phyloP scores from a whole-genome alignment of 352 stramenopile genomes.

The Phytophthora europaea region DNA sequence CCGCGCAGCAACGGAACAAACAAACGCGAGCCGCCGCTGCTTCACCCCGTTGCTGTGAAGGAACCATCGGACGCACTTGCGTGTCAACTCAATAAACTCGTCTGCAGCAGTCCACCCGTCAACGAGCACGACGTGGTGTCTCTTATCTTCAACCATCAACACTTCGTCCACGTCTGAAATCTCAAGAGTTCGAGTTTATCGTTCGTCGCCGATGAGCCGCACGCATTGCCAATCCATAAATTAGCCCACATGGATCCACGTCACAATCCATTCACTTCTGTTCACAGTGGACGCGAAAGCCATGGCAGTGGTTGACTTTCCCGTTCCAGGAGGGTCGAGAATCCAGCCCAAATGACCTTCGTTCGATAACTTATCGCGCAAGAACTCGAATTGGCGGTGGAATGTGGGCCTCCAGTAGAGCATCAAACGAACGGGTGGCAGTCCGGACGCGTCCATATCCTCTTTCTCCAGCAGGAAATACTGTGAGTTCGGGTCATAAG shows the following conservation, averaged over 20 bases:
- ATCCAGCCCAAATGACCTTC: conserved; percentile 21
- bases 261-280: conserved; percentile 21
- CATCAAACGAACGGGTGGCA: background rate
- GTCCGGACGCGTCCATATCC: conserved; percentile 14
- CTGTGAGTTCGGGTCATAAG: conserved; percentile 1
- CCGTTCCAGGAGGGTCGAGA: conserved; percentile 18
- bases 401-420: conserved; percentile 26
- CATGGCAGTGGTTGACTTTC: conserved; percentile 26
- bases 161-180: conserved; percentile 6
- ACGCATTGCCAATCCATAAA: background rate
- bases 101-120: conserved; percentile 14
- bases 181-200: background rate
- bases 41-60: background rate
- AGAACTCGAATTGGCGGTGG: conserved; percentile 20
- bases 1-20: conserved; percentile 11
- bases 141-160: conserved; percentile 2
- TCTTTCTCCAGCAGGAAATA: conserved; percentile 18
- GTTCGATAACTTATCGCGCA: conserved; percentile 15
- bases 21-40: conserved; percentile 16
- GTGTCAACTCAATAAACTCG: background rate
- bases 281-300: conserved; percentile 22
- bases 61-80: conserved; percentile 3
- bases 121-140: conserved; percentile 18
- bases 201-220: conserved; percentile 9
- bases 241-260: conserved; percentile 20